Evolutionary conservation across 257 asterid genomes (phyloP).

Genomic region (Scutellaria barbata): DNA sequence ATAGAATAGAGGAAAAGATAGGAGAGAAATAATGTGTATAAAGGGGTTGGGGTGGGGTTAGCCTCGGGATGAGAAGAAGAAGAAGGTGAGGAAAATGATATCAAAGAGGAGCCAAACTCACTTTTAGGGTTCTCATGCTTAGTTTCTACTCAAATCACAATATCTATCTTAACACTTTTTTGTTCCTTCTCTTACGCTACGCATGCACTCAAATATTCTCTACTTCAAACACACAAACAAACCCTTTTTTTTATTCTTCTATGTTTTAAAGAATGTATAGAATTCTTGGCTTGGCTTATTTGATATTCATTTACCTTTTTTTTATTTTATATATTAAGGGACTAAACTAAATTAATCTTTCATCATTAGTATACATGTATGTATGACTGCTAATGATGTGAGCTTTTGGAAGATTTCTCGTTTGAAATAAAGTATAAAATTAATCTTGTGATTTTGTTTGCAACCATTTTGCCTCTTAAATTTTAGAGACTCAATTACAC

Average conservation of each 20-base stretch:
- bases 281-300: slow-evolving; percentile 48
- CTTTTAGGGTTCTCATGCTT: slow-evolving; percentile 93
- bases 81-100: slow-evolving; percentile 80
- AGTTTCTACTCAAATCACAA: slow-evolving; percentile 59
- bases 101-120: slow-evolving; percentile 52
- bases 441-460: too few relatives aligned
- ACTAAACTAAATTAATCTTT: slow-evolving; percentile 15
- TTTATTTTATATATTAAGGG: neutral
- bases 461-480: too few relatives aligned
- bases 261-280: neutral
- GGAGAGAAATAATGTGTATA: too few relatives aligned
- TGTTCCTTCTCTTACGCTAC: slow-evolving; percentile 64
- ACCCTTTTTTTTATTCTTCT: slow-evolving; percentile 41
- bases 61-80: slow-evolving; percentile 66
- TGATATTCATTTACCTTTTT: neutral
- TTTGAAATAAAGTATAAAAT: neutral
- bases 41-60: neutral
- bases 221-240: slow-evolving; percentile 34
- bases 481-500: too few relatives aligned
- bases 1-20: neutral
- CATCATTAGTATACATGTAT: neutral
- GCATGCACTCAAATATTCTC: slow-evolving; percentile 59
- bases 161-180: slow-evolving; percentile 15
- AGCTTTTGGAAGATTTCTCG: neutral
- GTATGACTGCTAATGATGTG: neutral